Base-by-base conservation (phyloP, 352 stramenopile species). In the Globisporangium abappressorium region DNA sequence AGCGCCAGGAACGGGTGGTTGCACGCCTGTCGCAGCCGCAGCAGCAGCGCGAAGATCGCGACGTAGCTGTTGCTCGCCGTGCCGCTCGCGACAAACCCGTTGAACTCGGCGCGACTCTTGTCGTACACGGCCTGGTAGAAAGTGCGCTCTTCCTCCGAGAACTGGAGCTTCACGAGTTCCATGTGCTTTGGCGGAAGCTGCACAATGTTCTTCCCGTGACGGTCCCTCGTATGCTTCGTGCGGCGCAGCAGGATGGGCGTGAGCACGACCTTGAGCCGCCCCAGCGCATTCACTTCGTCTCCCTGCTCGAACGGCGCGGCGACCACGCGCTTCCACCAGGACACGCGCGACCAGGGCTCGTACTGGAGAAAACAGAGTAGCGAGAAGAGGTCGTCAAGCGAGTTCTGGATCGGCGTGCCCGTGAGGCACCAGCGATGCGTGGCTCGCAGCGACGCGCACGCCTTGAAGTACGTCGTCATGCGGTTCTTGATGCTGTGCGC, bases 401-500 rank as follows among this genome's bases (percentile, higher is more conserved):
- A 85, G 66, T 97, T 98, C 69, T 98, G 90, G 26, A 98, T 83
- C 2, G 92, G 92, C 24, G 92, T 98, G 26, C 92, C 92, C 6
- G 89, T 97, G n/a, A 97, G 70, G 69, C 90, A 96, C 92, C 92
- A 98, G 12, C 89, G 87, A 38, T 95, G 83, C 11, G 71, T 79
- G 2, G 86, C 83, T 38, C 66, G 65, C 3, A 97, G 60, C 1
- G 73, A 57, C 15, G 77, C 76, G 46, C 87, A 93, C 15, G 82
- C 76, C 22, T 81, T 82, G 58, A 91, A 92, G 68, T 93, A 92
- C 38, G 62, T 75, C n/a, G 85, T 94, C 41, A 72, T 53, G 30
- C 86, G 82, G 63, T 93, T 98, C 78, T 97, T 97, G 74, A 98
- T 98, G 43, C 81, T 93, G 72, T 98, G 92, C 5, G 89, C 89